Evolutionary conservation across 352 stramenopile genomes (phyloP).

Genomic region (Phytophthora constricta): DNA sequence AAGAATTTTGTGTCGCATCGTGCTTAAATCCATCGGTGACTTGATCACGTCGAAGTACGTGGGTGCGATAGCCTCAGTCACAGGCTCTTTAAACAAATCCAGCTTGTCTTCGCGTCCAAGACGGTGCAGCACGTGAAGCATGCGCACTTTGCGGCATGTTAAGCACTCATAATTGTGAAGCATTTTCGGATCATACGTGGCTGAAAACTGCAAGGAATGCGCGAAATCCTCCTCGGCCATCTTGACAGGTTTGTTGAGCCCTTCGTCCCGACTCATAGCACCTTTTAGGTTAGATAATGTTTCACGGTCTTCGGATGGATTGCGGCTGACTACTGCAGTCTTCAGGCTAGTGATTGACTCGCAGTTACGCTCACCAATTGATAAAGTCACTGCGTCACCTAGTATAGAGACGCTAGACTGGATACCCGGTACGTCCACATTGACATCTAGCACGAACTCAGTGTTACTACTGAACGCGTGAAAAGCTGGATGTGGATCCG

Average conservation of each 20-base stretch:
- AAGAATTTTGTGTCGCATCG: slow-evolving; percentile 85
- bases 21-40: slow-evolving; percentile 93
- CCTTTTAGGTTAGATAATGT: slow-evolving; percentile 15
- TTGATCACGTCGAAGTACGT: slow-evolving; percentile 95
- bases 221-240: slow-evolving; percentile 74
- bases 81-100: slow-evolving; percentile 93
- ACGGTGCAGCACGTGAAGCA: slow-evolving; percentile 72
- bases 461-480: slow-evolving; percentile 35
- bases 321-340: slow-evolving; percentile 23
- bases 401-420: slow-evolving; percentile 2
- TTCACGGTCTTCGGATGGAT: slow-evolving; percentile 34
- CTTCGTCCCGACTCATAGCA: slow-evolving; percentile 28
- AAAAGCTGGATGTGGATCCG: slow-evolving; percentile 69
- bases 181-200: slow-evolving; percentile 68
- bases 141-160: slow-evolving; percentile 78
- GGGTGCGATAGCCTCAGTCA: slow-evolving; percentile 92
- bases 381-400: background rate
- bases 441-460: slow-evolving; percentile 65
- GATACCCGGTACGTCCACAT: slow-evolving; percentile 37
- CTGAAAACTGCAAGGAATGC: slow-evolving; percentile 61
- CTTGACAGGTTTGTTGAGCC: slow-evolving; percentile 51
- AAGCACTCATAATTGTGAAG: slow-evolving; percentile 87
- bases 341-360: slow-evolving; percentile 26
- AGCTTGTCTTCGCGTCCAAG: slow-evolving; percentile 82
- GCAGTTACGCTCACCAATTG: slow-evolving; percentile 15